Conservation (phyloP, 2,329 filamentous ascomycete species). For the Penicillium crustosum region DNA sequence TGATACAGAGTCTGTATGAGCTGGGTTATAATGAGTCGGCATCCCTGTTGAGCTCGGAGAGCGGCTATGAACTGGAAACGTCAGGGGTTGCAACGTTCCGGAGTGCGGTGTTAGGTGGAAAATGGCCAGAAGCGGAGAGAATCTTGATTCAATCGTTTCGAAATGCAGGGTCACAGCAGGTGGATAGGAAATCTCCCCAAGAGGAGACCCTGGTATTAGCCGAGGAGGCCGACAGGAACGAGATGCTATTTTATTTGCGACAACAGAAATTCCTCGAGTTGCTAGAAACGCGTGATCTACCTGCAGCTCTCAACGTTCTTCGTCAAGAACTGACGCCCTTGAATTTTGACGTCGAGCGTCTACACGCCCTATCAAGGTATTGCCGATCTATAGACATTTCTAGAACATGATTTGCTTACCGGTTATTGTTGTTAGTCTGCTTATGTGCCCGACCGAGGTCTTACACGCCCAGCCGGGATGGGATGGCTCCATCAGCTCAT, state of each 20-base stretch:
- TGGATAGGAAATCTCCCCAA: slow-evolving; percentile 24
- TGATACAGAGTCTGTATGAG: slow-evolving; percentile 88
- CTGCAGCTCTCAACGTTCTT: slow-evolving; percentile 75
- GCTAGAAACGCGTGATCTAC: slow-evolving; percentile 72
- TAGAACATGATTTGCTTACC: neutral
- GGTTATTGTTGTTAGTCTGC: slow-evolving; percentile 55
- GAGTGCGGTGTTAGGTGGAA: slow-evolving; percentile 72
- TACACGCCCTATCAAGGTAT: slow-evolving; percentile 78
- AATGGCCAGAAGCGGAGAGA: slow-evolving; percentile 82
- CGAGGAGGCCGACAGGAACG: slow-evolving; percentile 69
- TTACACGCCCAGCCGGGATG: slow-evolving; percentile 74
- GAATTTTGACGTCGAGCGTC: slow-evolving; percentile 70
- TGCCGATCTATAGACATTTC: slow-evolving; percentile 5
- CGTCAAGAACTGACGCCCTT: slow-evolving; percentile 84
- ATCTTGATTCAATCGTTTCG: slow-evolving; percentile 62
- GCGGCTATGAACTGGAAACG: slow-evolving; percentile 84
- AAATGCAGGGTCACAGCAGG: slow-evolving; percentile 44
- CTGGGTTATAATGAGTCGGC: slow-evolving; percentile 83
- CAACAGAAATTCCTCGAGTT: slow-evolving; percentile 95
- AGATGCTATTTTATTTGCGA: slow-evolving; percentile 84
- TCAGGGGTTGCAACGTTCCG: slow-evolving; percentile 83
- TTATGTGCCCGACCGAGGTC: slow-evolving; percentile 85
- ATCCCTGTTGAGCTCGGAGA: slow-evolving; percentile 71
- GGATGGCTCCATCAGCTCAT: slow-evolving; percentile 77
- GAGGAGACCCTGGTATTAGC: slow-evolving; percentile 68